phyloP scores from a whole-genome alignment of 2,329 filamentous ascomycete genomes.

The Penicillium sp. region DNA sequence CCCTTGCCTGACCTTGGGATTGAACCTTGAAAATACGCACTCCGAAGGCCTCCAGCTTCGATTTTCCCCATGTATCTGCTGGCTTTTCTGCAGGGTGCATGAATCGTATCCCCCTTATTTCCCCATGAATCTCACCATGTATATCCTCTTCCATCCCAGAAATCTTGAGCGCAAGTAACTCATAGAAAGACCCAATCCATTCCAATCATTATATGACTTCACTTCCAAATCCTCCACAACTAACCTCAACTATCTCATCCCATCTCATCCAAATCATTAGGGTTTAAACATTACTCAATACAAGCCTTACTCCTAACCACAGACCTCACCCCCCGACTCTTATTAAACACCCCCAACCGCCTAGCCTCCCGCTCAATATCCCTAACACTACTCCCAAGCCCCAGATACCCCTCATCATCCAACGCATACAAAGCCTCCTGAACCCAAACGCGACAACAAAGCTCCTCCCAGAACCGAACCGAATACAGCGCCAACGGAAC shows the following conservation, averaged over 20 bases:
- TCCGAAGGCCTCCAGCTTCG: not conserved
- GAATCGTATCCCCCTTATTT: not conserved
- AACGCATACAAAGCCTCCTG: conserved; percentile 26
- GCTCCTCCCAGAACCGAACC: conserved; percentile 16
- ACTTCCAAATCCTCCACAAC: not conserved
- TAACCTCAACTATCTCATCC: no score
- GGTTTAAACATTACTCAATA: not conserved
- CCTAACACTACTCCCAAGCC: conserved; percentile 11
- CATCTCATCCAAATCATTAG: not conserved
- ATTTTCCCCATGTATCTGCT: not conserved
- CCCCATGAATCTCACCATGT: conserved; percentile 11
- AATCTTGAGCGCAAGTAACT: conserved; percentile 11
- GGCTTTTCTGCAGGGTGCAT: not conserved
- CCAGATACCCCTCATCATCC: conserved; percentile 25
- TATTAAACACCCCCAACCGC: conserved; percentile 8
- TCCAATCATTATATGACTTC: conserved; percentile 4
- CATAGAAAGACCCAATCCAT: conserved; percentile 18
- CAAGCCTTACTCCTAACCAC: conserved; percentile 5
- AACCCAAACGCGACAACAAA: conserved; percentile 25
- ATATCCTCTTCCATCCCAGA: conserved; percentile 8
- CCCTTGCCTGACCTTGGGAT: conserved; percentile 4
- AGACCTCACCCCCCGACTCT: conserved; percentile 3
- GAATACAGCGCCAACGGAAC: conserved; percentile 21
- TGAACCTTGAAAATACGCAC: conserved; percentile 14
- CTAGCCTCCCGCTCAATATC: conserved; percentile 22